Base-by-base conservation (phyloP, 2,329 filamentous ascomycete species). In the Fusarium sulawesiense region DNA sequence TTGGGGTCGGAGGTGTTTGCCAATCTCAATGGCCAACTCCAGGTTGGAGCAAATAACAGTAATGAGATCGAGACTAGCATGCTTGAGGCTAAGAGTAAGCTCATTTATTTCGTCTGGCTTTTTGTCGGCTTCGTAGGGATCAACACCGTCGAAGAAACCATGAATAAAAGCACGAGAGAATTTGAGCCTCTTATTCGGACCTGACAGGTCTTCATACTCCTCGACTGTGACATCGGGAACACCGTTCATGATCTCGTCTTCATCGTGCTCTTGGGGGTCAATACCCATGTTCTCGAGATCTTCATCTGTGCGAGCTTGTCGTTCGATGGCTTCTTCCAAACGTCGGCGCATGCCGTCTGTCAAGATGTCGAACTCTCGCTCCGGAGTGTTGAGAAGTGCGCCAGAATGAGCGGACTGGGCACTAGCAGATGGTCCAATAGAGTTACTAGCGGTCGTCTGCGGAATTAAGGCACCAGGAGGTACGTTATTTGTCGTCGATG, bases 21-120 rank as follows among this genome's bases (percentile, higher is more conserved):
- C 84, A 10, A 92, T 73, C 50, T 85, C 80, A 48, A 89, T 80
- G 46, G 85, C 78, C 6, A 93, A 78, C 56, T 89, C 86, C 7
- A 84, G 77, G 67, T 81, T 81, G 48, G 78, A 78, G 57, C 80
- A 82, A 18, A 87, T 62, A 1, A 78, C 79, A 37, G 78, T 79
- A 71, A 88, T 76, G 47, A 86, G 75, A 68, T 87, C 82, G 50
- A 80, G 79, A 20, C 74, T 75, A 7, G 62, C 57, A 13, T 76
- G 64, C 40, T 71, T 68, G 45, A 75, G 64, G 21, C 66, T 66
- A 7, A 76, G 61, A 12, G 57, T 59, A 20, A 75, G 57, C n/a
- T 63, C 55, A 13, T 58, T 45, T 41, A 75, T 61, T 18, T 68
- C 53, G 3, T 55, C 37, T 18, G 37, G 25, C n/a, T 41, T 23